Evolutionary conservation across 805 yeast genomes (phyloP).

Genomic region (Brettanomyces naardenensis): DNA sequence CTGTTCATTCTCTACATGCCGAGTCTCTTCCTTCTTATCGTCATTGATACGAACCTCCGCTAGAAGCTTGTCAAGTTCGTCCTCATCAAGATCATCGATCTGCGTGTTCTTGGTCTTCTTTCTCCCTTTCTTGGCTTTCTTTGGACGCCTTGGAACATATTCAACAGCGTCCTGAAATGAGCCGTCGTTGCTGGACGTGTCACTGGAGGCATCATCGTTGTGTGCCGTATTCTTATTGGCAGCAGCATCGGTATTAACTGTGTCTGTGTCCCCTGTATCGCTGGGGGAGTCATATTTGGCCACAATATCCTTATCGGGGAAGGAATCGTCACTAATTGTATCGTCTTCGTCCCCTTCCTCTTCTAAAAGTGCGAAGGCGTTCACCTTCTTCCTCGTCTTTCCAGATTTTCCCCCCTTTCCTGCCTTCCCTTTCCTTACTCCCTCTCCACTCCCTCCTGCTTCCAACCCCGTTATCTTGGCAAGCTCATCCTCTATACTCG

Average conservation of each 20-base stretch:
- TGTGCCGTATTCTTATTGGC: not conserved
- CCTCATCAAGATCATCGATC: constrained; percentile 22
- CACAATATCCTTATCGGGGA: too few species aligned
- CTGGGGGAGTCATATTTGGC: too few species aligned
- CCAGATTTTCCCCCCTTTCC: constrained; percentile 7
- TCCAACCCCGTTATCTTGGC: constrained; percentile 12
- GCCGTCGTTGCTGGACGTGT: constrained; percentile 1
- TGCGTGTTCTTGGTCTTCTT: constrained; percentile 6
- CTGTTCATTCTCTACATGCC: too few species aligned
- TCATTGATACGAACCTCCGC: constrained; percentile 28
- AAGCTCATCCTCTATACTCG: constrained; percentile 18
- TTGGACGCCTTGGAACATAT: not conserved
- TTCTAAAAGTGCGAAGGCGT: constrained; percentile 36
- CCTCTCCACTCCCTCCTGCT: constrained; percentile 3
- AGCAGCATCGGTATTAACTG: not conserved
- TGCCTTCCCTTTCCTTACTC: constrained; percentile 10
- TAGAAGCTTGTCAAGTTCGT: constrained; percentile 50
- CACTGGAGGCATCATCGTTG: too few species aligned
- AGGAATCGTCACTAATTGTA: too few species aligned
- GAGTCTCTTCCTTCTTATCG: constrained; percentile 15
- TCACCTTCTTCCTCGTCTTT: constrained; percentile 17
- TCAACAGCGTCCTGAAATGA: not conserved
- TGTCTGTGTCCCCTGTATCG: not conserved
- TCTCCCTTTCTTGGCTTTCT: not conserved
- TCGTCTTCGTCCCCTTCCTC: constrained; percentile 4